Conservation (phyloP, 2,329 filamentous ascomycete species). For the Fusarium sp. region DNA sequence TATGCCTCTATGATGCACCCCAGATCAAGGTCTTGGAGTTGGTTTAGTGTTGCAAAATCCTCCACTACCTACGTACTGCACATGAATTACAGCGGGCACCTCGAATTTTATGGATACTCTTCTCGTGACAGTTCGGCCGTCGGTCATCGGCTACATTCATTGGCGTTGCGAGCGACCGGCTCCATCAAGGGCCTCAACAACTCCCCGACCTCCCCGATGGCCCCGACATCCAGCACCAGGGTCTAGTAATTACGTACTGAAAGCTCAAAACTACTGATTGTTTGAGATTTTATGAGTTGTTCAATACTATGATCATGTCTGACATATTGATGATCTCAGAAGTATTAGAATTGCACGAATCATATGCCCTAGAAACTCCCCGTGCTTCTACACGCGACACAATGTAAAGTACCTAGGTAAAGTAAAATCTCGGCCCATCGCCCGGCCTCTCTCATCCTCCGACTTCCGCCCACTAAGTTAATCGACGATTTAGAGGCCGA, state of each 20-base stretch:
- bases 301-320: background rate
- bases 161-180: slow-evolving; percentile 17
- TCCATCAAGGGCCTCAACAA: slow-evolving; percentile 30
- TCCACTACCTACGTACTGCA: slow-evolving; percentile 7
- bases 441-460: slow-evolving; percentile 23
- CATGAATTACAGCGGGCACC: background rate
- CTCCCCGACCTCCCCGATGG: slow-evolving; percentile 42
- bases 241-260: slow-evolving; percentile 25
- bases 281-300: background rate
- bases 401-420: background rate
- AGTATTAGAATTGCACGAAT: background rate
- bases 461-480: slow-evolving; percentile 34
- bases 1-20: background rate
- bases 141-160: slow-evolving; percentile 39
- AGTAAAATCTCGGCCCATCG: slow-evolving; percentile 22
- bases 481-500: slow-evolving; percentile 11
- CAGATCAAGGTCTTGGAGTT: slow-evolving; percentile 14
- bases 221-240: slow-evolving; percentile 34
- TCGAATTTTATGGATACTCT: background rate
- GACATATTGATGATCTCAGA: background rate
- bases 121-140: slow-evolving; percentile 23
- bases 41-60: slow-evolving; percentile 24
- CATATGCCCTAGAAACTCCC: slow-evolving; percentile 13
- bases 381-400: background rate
- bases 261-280: background rate